Percentiles rank a stretch among this genome's conserved stretches.
These are phyloP conservation scores for Withania somnifera DNA, from an alignment of 305 asterid species.

Conservation along the genomic window DNA sequence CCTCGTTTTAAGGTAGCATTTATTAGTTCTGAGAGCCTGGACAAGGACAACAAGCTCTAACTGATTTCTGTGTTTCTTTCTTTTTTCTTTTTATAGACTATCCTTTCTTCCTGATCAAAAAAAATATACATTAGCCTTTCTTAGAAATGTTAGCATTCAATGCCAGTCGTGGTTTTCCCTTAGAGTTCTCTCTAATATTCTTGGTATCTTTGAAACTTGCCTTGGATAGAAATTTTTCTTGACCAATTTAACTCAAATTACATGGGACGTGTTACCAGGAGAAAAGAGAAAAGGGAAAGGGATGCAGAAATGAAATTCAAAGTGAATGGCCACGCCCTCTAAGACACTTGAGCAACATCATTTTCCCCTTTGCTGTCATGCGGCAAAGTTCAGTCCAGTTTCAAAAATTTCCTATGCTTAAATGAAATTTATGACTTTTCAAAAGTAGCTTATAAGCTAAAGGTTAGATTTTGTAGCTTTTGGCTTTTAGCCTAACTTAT, in stretches of 20 bases:
- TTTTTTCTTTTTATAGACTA: not conserved
- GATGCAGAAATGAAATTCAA: not conserved
- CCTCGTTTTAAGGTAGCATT: conserved; percentile 55
- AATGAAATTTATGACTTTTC: not conserved
- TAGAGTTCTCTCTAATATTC: not conserved
- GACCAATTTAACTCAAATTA: not conserved
- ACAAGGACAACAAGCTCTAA: not conserved
- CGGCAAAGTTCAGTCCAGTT: not conserved
- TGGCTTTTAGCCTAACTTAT: too few relatives aligned
- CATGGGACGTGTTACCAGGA: not conserved
- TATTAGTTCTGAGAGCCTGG: not conserved
- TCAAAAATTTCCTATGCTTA: not conserved
- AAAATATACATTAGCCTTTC: not conserved
- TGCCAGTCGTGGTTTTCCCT: not conserved
- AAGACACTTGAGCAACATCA: not conserved
- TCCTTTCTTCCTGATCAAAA: too few relatives aligned
- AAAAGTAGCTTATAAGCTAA: too few relatives aligned
- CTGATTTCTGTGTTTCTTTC: not conserved
- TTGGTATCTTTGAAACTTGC: not conserved
- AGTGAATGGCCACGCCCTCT: not conserved
- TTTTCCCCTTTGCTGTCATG: not conserved
- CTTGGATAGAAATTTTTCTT: not conserved
- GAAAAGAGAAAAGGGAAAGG: not conserved
- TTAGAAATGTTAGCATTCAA: not conserved
- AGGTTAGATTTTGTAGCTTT: too few relatives aligned